phyloP scores from a whole-genome alignment of 176 grass and related monocot genomes.

The Alopecurus myosuroides region DNA sequence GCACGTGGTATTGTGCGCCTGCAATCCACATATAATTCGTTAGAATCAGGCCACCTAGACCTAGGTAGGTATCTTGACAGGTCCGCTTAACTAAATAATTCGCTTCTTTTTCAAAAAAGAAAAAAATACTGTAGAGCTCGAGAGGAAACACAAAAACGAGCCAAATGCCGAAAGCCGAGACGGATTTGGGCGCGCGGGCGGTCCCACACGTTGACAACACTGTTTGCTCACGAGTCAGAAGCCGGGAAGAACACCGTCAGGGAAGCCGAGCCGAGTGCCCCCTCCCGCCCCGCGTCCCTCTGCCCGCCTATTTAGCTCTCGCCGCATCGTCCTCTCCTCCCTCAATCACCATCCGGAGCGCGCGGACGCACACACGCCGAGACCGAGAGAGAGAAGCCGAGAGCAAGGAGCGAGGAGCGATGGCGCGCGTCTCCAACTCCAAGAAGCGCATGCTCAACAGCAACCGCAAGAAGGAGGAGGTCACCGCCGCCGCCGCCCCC shows the following conservation, averaged over 20 bases:
- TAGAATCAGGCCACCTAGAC: no score
- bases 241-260: background rate
- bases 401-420: background rate
- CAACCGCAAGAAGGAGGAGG: background rate
- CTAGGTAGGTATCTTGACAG: no score
- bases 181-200: background rate
- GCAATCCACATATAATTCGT: no score
- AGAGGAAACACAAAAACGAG: background rate
- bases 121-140: no score
- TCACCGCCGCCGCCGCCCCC: background rate
- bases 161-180: background rate
- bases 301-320: background rate
- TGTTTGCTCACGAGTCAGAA: background rate
- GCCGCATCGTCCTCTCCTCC: background rate
- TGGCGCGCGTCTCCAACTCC: conserved; percentile 62
- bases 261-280: background rate
- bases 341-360: background rate
- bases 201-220: background rate
- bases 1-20: no score
- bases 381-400: background rate
- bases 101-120: no score
- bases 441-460: conserved; percentile 46
- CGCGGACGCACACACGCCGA: background rate
- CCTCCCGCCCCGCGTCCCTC: background rate
- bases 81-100: no score